Percentiles rank a stretch among this genome's conserved stretches.
Conservation (phyloP, 2,329 filamentous ascomycete genomes). For the Colletotrichum chrysophilum region DNA sequence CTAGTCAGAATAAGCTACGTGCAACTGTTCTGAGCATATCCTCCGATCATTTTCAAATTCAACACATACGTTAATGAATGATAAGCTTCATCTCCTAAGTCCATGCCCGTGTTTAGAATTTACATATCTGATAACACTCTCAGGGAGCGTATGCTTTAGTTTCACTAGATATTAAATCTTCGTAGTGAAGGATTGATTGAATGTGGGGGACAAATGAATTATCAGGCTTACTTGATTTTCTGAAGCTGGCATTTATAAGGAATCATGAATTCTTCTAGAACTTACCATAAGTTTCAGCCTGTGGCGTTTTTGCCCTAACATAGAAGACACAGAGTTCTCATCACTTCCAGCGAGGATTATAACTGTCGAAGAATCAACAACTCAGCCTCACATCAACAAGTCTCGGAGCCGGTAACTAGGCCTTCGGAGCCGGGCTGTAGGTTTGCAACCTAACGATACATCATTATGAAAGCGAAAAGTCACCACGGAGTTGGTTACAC, state of each 20-base stretch:
- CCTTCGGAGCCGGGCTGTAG: not conserved
- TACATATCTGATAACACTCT: rapidly evolving
- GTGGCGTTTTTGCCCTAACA: rapidly evolving
- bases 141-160: not conserved
- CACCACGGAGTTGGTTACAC: not conserved
- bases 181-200: too few species aligned
- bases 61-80: rapidly evolving
- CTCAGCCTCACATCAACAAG: not conserved
- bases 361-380: rapidly evolving
- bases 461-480: not conserved
- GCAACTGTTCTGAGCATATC: not conserved
- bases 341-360: not conserved
- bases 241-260: too few species aligned
- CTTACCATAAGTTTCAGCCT: rapidly evolving
- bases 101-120: rapidly evolving
- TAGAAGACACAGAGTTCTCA: rapidly evolving
- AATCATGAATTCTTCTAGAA: too few species aligned
- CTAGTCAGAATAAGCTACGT: not conserved
- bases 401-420: not conserved
- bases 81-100: rapidly evolving
- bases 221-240: too few species aligned
- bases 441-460: not conserved
- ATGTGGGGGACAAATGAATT: too few species aligned
- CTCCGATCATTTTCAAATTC: rapidly evolving
- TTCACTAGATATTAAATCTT: not conserved